Percentiles rank a stretch among this genome's conserved stretches.
These are phyloP conservation scores for Phytophthora rubi DNA, from an alignment of 352 stramenopile species.

Conservation along the genomic window DNA sequence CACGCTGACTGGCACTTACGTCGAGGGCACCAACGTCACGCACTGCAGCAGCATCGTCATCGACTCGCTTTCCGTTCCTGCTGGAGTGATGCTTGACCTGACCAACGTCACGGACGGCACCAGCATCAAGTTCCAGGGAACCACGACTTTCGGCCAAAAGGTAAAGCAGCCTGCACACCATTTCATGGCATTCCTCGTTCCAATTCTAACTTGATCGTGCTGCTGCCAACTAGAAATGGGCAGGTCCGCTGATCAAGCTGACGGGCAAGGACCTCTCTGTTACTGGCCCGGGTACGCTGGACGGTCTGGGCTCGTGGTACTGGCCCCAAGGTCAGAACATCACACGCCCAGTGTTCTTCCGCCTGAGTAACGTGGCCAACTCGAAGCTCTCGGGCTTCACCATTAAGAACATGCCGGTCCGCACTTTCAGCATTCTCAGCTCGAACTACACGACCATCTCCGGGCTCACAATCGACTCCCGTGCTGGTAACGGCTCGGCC, in stretches of 20 bases:
- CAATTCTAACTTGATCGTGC: not conserved
- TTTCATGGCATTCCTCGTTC: not conserved
- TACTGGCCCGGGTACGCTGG: slow-evolving; percentile 27
- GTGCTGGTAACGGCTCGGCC: slow-evolving; percentile 2
- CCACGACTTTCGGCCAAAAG: slow-evolving; percentile 39
- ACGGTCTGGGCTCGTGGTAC: slow-evolving; percentile 38
- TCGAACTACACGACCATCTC: slow-evolving; percentile 20
- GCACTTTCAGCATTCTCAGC: slow-evolving; percentile 38
- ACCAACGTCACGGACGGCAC: slow-evolving; percentile 29
- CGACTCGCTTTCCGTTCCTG: slow-evolving; percentile 28
- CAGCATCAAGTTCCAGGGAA: slow-evolving; percentile 41
- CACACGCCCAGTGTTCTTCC: slow-evolving; percentile 38
- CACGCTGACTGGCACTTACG: slow-evolving; percentile 35
- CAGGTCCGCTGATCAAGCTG: slow-evolving; percentile 32
- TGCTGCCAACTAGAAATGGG: slow-evolving; percentile 17
- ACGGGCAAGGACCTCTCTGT: slow-evolving; percentile 24
- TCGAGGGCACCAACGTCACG: slow-evolving; percentile 11
- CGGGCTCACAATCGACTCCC: slow-evolving; percentile 17
- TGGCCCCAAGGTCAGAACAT: slow-evolving; percentile 31
- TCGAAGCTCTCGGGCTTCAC: slow-evolving; percentile 36
- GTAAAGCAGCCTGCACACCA: not conserved
- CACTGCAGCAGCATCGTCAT: slow-evolving; percentile 32
- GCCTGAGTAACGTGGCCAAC: slow-evolving; percentile 11
- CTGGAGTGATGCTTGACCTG: slow-evolving; percentile 38
- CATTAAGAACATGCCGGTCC: slow-evolving; percentile 41